A percentile compares a stretch with the other conserved stretches of the same genome.
Conservation (phyloP, 352 stramenopile genomes). For the Phytophthora ramorum region DNA sequence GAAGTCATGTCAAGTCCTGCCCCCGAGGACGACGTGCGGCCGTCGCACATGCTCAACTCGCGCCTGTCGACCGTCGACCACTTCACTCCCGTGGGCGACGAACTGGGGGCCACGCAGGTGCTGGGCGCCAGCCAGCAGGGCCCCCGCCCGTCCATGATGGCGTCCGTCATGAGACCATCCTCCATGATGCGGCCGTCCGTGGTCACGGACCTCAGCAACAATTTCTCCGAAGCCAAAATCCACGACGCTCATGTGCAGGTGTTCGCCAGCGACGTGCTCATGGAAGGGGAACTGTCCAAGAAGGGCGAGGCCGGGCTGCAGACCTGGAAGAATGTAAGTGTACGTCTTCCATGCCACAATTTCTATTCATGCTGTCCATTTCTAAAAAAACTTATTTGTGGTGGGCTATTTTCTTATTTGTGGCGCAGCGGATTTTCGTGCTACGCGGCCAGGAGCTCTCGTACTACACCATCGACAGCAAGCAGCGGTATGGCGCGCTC, state of each 20-base stretch:
- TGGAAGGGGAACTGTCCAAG: slow-evolving; percentile 75
- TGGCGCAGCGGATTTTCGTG: slow-evolving; percentile 67
- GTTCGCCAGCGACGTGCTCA: slow-evolving; percentile 72
- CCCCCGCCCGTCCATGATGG: slow-evolving; percentile 35
- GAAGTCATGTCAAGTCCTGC: slow-evolving; percentile 18
- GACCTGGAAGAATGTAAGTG: slow-evolving; percentile 73
- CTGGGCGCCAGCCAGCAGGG: slow-evolving; percentile 13
- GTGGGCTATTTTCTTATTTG: neutral
- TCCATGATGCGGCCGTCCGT: slow-evolving; percentile 57
- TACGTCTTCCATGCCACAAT: slow-evolving; percentile 28
- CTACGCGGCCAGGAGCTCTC: slow-evolving; percentile 70
- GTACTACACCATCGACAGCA: slow-evolving; percentile 71
- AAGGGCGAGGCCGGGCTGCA: slow-evolving; percentile 69
- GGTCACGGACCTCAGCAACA: slow-evolving; percentile 60
- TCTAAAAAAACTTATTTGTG: neutral
- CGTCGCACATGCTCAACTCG: slow-evolving; percentile 41
- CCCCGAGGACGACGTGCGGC: slow-evolving; percentile 19
- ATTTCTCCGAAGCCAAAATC: slow-evolving; percentile 71
- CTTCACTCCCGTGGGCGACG: slow-evolving; percentile 15
- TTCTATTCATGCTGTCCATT: neutral
- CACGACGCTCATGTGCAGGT: slow-evolving; percentile 59
- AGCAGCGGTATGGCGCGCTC: slow-evolving; percentile 61
- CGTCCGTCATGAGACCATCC: slow-evolving; percentile 37
- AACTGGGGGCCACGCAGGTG: slow-evolving; percentile 14
- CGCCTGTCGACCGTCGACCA: slow-evolving; percentile 33